These are phyloP conservation scores for Ramalina intermedia DNA, from an alignment of 495 filamentous ascomycete genomes.

Conservation along the genomic window DNA sequence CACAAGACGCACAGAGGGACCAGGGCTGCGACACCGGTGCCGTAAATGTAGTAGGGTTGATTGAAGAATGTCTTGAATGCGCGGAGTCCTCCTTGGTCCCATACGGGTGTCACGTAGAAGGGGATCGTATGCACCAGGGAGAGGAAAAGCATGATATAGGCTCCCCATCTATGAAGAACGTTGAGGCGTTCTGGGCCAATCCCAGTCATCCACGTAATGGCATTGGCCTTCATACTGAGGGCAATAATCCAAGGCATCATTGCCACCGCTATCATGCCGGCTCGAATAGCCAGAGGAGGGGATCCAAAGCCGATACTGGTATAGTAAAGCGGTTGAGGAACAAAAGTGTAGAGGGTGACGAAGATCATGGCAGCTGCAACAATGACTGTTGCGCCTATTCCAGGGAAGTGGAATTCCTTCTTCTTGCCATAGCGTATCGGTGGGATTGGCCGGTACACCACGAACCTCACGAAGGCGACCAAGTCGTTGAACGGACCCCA, in stretches of 20 bases:
- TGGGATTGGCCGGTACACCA: slow-evolving; percentile 76
- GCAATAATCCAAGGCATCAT: slow-evolving; percentile 91
- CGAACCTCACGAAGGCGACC: slow-evolving; percentile 63
- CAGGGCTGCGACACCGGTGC: slow-evolving; percentile 76
- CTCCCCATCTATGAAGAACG: slow-evolving; percentile 83
- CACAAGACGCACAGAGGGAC: slow-evolving; percentile 70
- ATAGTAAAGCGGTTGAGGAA: slow-evolving; percentile 76
- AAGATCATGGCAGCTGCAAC: slow-evolving; percentile 52
- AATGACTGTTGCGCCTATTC: slow-evolving; percentile 51
- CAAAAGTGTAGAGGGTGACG: slow-evolving; percentile 63
- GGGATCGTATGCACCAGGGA: slow-evolving; percentile 72
- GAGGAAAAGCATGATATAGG: slow-evolving; percentile 75
- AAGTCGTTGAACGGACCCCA: slow-evolving; percentile 57
- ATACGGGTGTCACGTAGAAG: slow-evolving; percentile 78
- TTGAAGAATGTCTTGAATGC: slow-evolving; percentile 54
- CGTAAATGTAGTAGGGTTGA: slow-evolving; percentile 56
- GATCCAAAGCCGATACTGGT: slow-evolving; percentile 71
- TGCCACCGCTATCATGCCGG: slow-evolving; percentile 86
- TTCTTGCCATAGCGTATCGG: slow-evolving; percentile 43
- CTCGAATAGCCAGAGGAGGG: slow-evolving; percentile 74
- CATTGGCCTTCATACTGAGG: slow-evolving; percentile 79
- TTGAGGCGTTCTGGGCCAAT: slow-evolving; percentile 88
- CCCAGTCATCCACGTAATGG: slow-evolving; percentile 73
- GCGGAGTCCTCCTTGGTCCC: slow-evolving; percentile 55
- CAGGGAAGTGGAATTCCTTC: slow-evolving; percentile 57